A percentile compares a stretch with the other conserved stretches of the same genome.
These are phyloP conservation scores for Tubosaeta sp. DNA, from an alignment of 768 basidiomycete genomes.

Conservation along the genomic window DNA sequence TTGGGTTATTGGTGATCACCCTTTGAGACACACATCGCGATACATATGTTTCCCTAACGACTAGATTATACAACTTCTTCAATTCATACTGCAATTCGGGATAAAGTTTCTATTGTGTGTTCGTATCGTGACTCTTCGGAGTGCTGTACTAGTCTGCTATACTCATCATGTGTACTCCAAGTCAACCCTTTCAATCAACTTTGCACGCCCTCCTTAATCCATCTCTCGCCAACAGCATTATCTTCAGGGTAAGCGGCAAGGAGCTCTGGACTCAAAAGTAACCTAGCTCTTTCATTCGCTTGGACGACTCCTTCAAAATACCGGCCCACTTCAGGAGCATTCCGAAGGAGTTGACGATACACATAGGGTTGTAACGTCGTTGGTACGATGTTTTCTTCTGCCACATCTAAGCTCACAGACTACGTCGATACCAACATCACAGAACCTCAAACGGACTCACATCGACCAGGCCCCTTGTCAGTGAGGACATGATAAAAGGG, in stretches of 20 bases:
- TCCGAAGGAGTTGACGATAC: slow-evolving; percentile 22
- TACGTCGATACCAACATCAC: background rate
- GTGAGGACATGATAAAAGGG: slow-evolving; percentile 45
- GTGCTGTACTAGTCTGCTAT: background rate
- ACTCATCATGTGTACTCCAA: background rate
- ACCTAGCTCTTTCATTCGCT: slow-evolving; percentile 30
- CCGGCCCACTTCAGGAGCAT: slow-evolving; percentile 26
- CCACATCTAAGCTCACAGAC: slow-evolving; percentile 26
- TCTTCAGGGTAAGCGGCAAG: slow-evolving; percentile 46
- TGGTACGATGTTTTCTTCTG: slow-evolving; percentile 34
- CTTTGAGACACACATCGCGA: background rate
- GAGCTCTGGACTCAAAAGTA: slow-evolving; percentile 41
- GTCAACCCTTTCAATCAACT: background rate
- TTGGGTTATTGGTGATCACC: slow-evolving; percentile 71
- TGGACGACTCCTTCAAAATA: slow-evolving; percentile 36
- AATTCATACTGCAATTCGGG: too few species aligned
- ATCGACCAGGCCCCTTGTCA: slow-evolving; percentile 33
- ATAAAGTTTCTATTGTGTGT: too few species aligned
- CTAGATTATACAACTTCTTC: too few species aligned
- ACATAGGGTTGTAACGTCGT: slow-evolving; percentile 12
- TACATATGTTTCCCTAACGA: background rate
- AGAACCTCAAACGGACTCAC: slow-evolving; percentile 24
- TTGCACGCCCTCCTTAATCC: slow-evolving; percentile 27
- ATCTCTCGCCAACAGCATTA: slow-evolving; percentile 32
- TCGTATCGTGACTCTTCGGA: too few species aligned